Evolutionary conservation across 164 flowering plant species (phyloP).

Genomic region (Santalum album): DNA sequence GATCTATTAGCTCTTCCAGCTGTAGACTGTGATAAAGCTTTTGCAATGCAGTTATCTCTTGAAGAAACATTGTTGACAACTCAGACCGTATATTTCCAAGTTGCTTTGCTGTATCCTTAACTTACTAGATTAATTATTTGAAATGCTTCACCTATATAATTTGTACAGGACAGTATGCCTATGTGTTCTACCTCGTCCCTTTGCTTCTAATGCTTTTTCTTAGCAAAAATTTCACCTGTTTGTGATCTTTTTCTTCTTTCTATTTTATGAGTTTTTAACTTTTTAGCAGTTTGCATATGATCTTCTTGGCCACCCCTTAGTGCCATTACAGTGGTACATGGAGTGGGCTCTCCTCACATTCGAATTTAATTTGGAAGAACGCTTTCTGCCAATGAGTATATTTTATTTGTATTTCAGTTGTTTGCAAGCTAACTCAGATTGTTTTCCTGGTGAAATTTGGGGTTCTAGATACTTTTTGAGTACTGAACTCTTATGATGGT

Average conservation of each 20-base stretch:
- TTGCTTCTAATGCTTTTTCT: no score
- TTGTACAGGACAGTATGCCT: no score
- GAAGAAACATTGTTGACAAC: slow-evolving; percentile 85
- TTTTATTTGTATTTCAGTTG: no score
- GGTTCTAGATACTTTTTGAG: no score
- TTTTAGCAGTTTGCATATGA: neutral
- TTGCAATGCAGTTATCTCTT: slow-evolving; percentile 77
- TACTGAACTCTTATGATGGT: no score
- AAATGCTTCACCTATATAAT: no score
- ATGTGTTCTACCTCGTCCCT: no score
- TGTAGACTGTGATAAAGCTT: slow-evolving; percentile 99
- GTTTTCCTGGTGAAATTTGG: neutral
- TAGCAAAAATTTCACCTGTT: neutral
- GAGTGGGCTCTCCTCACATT: neutral
- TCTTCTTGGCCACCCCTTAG: neutral
- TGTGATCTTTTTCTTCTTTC: no score
- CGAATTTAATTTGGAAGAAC: neutral
- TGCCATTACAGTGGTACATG: neutral
- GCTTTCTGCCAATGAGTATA: no score
- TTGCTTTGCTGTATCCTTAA: slow-evolving; percentile 96
- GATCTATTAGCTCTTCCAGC: slow-evolving; percentile 94
- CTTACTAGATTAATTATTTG: neutral
- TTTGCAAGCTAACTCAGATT: neutral
- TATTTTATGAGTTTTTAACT: no score
- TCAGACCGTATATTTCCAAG: slow-evolving; percentile 87